These are phyloP conservation scores for Chaetomium cochliodes DNA, from an alignment of 495 filamentous ascomycete genomes.

Conservation along the genomic window DNA sequence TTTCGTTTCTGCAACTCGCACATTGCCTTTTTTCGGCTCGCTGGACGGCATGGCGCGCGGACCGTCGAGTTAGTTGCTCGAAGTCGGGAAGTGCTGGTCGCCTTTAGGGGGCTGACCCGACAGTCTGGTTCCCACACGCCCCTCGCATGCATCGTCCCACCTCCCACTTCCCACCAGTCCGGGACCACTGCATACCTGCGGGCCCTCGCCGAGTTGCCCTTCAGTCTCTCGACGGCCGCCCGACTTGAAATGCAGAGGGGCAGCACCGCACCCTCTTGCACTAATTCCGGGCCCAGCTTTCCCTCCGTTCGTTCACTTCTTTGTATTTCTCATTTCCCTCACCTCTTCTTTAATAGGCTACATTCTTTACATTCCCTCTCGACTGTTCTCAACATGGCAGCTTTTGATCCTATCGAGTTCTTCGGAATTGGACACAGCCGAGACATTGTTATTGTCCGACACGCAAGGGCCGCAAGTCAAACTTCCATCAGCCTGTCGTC, in stretches of 20 bases:
- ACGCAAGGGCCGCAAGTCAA: neutral
- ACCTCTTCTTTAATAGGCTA: too few relatives aligned
- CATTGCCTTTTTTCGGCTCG: constrained; percentile 1
- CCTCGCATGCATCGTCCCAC: constrained; percentile 1
- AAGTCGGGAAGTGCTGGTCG: neutral
- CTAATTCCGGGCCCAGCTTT: neutral
- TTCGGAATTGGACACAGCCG: constrained; percentile 20
- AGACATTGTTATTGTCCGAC: constrained; percentile 10
- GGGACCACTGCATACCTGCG: neutral
- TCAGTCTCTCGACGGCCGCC: neutral
- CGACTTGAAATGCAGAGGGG: neutral
- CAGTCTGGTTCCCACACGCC: constrained; percentile 6
- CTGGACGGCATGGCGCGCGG: neutral
- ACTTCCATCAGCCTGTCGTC: constrained; percentile 8
- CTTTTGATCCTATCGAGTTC: constrained; percentile 19
- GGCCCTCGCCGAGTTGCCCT: neutral
- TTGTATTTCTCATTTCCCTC: too few relatives aligned
- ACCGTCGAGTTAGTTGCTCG: neutral
- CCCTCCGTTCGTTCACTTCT: neutral
- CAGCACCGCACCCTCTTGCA: neutral
- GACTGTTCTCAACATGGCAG: constrained; percentile 17
- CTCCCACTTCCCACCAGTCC: neutral
- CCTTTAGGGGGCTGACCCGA: constrained; percentile 7
- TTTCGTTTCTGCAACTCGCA: neutral
- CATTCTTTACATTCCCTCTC: neutral